Percentiles rank a stretch among this genome's conserved stretches.
Conservation (phyloP, 306 rosid species). For the Alnus rubra region DNA sequence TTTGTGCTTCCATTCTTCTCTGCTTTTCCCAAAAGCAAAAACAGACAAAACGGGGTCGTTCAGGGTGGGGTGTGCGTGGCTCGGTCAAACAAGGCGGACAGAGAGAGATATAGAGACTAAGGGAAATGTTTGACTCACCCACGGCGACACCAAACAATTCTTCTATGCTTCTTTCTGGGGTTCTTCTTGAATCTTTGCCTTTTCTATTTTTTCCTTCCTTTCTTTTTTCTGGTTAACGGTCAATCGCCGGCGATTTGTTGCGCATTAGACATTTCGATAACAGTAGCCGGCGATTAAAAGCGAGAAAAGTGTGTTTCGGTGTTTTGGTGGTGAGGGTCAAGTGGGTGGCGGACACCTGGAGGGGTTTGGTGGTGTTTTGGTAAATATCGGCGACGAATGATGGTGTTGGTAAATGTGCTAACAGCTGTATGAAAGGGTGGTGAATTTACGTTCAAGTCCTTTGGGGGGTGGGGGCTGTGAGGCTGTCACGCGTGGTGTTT, state of each 20-base stretch:
- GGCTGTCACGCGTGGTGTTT: not conserved
- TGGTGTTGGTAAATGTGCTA: slow-evolving; percentile 34
- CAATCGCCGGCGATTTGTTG: slow-evolving; percentile 31
- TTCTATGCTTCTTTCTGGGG: not conserved
- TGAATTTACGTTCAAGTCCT: slow-evolving; percentile 30
- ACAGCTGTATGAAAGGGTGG: slow-evolving; percentile 24
- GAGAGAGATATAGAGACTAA: slow-evolving; percentile 3
- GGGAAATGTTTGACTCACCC: slow-evolving; percentile 19
- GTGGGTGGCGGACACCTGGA: not conserved
- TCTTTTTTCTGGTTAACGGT: slow-evolving; percentile 17
- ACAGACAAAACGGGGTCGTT: slow-evolving; percentile 19
- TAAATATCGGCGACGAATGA: not conserved
- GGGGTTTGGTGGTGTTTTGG: slow-evolving; percentile 9
- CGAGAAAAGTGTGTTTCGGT: not conserved
- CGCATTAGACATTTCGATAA: not conserved
- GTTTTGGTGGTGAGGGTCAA: not conserved
- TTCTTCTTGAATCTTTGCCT: not conserved
- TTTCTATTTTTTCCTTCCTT: not conserved
- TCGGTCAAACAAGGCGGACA: slow-evolving; percentile 65
- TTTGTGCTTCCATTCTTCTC: not conserved
- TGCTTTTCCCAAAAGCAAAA: not conserved
- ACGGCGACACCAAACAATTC: not conserved
- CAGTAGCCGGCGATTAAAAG: not conserved
- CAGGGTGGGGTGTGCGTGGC: slow-evolving; percentile 42
- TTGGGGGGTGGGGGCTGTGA: not conserved